Evolutionary conservation across 768 basidiomycete species (phyloP).

Genomic region (Serendipita indica): DNA sequence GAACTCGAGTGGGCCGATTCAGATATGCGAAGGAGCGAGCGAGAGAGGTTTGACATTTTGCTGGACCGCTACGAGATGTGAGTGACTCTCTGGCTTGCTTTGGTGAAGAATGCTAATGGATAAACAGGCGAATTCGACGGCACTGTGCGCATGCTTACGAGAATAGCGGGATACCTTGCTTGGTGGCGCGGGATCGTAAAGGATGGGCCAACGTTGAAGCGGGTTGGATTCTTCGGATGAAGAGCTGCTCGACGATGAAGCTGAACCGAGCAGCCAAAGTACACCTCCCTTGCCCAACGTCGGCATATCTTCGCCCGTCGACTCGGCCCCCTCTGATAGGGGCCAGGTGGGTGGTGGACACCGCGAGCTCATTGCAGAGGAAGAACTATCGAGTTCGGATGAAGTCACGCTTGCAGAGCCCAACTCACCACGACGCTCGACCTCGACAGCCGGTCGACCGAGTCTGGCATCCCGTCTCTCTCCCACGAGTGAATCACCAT

Average conservation of each 20-base stretch:
- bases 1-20: slow-evolving; percentile 9
- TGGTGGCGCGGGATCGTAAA: slow-evolving; percentile 4
- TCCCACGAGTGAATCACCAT: too few species aligned
- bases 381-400: background rate
- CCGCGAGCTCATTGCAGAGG: too few species aligned
- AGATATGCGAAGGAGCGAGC: slow-evolving; percentile 3
- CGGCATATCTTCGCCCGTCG: background rate
- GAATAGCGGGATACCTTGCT: background rate
- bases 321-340: too few species aligned
- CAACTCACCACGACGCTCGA: background rate
- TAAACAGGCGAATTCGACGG: background rate
- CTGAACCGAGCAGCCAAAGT: background rate
- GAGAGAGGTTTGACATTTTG: background rate
- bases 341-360: too few species aligned
- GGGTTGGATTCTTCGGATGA: slow-evolving; percentile 12
- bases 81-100: background rate
- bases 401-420: slow-evolving; percentile 8
- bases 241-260: background rate
- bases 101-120: background rate
- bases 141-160: background rate
- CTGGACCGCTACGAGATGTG: slow-evolving; percentile 7
- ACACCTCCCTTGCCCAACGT: background rate
- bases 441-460: too few species aligned
- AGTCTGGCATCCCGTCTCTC: too few species aligned
- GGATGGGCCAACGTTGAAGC: slow-evolving; percentile 1